Base-by-base conservation (phyloP, 1,139 yeast species). In the Taiozyma sp. region DNA sequence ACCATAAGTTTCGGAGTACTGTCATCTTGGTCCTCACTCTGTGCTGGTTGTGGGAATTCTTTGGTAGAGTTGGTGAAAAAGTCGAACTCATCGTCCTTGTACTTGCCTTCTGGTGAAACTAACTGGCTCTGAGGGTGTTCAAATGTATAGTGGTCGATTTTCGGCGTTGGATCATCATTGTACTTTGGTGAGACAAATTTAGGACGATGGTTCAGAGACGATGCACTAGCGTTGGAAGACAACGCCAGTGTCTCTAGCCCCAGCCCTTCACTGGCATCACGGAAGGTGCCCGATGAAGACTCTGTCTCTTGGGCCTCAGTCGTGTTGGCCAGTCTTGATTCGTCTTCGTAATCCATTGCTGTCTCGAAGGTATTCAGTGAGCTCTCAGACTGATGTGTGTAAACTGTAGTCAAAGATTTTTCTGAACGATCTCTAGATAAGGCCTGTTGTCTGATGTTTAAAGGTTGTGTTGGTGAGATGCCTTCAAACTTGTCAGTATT, bases 391-490 rank as follows among this genome's bases (percentile, higher is more conserved):
- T 49, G 44, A 37, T 52, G 53, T 5, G 54, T 45, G 16, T 51
- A 16, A 22, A 51, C 42, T 5, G 60, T 50, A 2, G 29, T 42
- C 16, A 57, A 44, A 2, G 59, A 55, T 9, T 50, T 50, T 13
- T 46, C 49, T 13, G 54, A 48, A n/a, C 41, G 43, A 11, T 49
- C 44, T 2, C 16, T 39, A 46, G 46, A 34, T 35, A 40, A 24
- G 14, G 14, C n/a, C 9, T 32, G 35, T 5, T 40, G 43, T 29
- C 46, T 42, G 42, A 55, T 47, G 40, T 58, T 56, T 45, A 60
- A 43, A 6, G 64, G 64, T 47, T 58, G 47, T 6, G 64, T 60
- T 1, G 64, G 64, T 2, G 64, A 60, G 6, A 59, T 51, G 13
- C 48, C 60, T n/a, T 47, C 49, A n/a, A 51, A 47, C 41, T 46